Percentiles rank a stretch among this genome's conserved stretches.
Evolutionary conservation across 1,139 yeast genomes (phyloP).

Genomic region (Hanseniaspora uvarum): DNA sequence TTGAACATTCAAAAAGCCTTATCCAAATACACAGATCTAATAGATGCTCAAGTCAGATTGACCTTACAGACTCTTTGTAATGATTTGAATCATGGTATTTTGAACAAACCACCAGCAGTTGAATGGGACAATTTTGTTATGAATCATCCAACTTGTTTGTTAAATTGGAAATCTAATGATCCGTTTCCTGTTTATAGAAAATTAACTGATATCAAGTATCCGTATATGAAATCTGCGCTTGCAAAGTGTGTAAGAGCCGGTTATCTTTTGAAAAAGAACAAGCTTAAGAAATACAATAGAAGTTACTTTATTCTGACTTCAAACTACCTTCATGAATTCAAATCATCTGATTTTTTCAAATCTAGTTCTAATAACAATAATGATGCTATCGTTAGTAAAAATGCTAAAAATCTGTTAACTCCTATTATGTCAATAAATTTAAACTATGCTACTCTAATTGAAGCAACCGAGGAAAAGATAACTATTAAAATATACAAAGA

Average conservation of each 20-base stretch:
- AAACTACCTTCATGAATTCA: constrained; percentile 62
- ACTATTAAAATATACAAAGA: constrained; percentile 24
- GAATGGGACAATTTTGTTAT: constrained; percentile 72
- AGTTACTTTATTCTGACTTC: constrained; percentile 68
- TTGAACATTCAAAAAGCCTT: constrained; percentile 54
- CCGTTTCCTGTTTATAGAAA: constrained; percentile 40
- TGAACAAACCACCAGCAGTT: constrained; percentile 49
- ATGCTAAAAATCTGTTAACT: constrained; percentile 22
- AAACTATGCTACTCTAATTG: constrained; percentile 34
- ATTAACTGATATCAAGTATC: constrained; percentile 40
- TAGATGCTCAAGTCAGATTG: constrained; percentile 49
- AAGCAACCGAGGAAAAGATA: constrained; percentile 31
- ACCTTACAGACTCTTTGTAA: constrained; percentile 49
- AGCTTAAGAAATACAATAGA: constrained; percentile 52
- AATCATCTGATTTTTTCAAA: constrained; percentile 50
- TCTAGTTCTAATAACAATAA: constrained; percentile 30
- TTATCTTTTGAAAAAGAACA: constrained; percentile 48
- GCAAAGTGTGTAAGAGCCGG: constrained; percentile 47
- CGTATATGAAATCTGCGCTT: constrained; percentile 42
- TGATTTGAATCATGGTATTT: constrained; percentile 53
- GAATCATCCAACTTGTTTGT: constrained; percentile 38
- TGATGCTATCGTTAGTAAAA: constrained; percentile 21
- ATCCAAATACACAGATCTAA: constrained; percentile 44
- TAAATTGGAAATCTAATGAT: constrained; percentile 41
- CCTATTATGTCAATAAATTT: constrained; percentile 38